Percentiles rank a stretch among this genome's conserved stretches.
phyloP scores from a whole-genome alignment of 1,139 yeast genomes.

The Dujonia santamariae region DNA sequence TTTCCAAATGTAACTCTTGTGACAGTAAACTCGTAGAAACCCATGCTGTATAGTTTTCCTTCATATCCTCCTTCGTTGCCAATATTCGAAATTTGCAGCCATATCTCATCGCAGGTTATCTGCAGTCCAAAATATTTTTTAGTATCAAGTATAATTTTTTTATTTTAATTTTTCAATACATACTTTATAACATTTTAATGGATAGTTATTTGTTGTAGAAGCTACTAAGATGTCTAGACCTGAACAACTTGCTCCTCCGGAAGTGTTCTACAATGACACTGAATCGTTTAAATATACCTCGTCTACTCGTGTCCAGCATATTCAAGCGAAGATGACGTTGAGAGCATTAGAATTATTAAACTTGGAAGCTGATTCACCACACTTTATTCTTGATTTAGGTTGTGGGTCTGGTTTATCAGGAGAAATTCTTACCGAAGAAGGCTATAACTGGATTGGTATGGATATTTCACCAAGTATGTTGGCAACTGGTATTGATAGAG shows the following conservation, averaged over 20 bases:
- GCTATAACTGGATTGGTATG: slow-evolving; percentile 94
- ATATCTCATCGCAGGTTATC: slow-evolving; percentile 1
- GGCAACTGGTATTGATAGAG: slow-evolving; percentile 90
- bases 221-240: slow-evolving; percentile 93
- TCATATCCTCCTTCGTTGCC: too few relatives aligned
- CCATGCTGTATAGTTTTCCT: too few relatives aligned
- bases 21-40: too few relatives aligned
- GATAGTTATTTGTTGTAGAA: background rate
- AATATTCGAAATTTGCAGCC: too few relatives aligned
- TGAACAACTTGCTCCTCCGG: slow-evolving; percentile 97
- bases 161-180: slow-evolving; percentile 3
- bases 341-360: slow-evolving; percentile 87
- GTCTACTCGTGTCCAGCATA: slow-evolving; percentile 94
- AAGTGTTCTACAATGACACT: slow-evolving; percentile 84
- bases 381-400: slow-evolving; percentile 84
- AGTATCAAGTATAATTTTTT: background rate
- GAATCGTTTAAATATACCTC: slow-evolving; percentile 89
- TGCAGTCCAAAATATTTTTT: background rate
- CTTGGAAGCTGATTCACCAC: slow-evolving; percentile 59
- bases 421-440: slow-evolving; percentile 90
- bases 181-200: background rate
- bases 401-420: slow-evolving; percentile 98
- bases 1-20: too few relatives aligned
- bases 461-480: slow-evolving; percentile 96
- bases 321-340: slow-evolving; percentile 95